Base-by-base conservation (phyloP, 192 early-diverging fungal species). In the Backusella luteola region DNA sequence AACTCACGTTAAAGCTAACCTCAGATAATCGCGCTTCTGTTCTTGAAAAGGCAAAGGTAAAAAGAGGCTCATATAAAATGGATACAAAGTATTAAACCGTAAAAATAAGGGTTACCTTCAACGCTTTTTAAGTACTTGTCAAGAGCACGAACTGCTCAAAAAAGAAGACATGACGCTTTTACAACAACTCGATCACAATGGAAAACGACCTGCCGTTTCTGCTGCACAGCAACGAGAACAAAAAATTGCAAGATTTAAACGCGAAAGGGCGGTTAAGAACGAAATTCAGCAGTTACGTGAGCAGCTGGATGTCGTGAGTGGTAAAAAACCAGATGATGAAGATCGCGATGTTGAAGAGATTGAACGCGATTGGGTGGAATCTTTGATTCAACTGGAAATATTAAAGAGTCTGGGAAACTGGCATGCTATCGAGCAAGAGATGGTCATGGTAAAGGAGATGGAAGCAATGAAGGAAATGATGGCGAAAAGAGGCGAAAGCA, bases 401-500 rank as follows among this genome's bases (percentile, higher is more conserved):
- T 85, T 94, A 71, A 88, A 92, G 75, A 84, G 92, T 0, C 76
- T 94, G 38, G 93, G 96, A 42, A 86, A 90, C 19, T 79, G 96
- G 34, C 79, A 84, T 0, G 77, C 89, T 21, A 91, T 96, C 53
- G 80, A 90, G 46, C 91, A 95, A 74, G 97, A 99, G 82, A 78
- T 92, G 6, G 88, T 87, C 19, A 88, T 98, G 89, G 84, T 97
- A 14, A 84, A 91, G 68, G 86, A 91, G 77, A 93, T 93, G 94
- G 83, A 85, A 52, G 80, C 83, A 34, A 88, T 88, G 83, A 86
- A 77, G 70, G 83, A 82, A 41, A 79, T 52, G 72, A 59, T 74
- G 73, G 53, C 73, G 11, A 71, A 71, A 67, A 76, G 9, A 17
- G 76, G 68, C 34, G 73, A 49, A 69, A 34, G 29, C 17, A 63